These are phyloP conservation scores for Amaranthus palmeri DNA, from an alignment of 148 eudicot genomes.

Conservation along the genomic window DNA sequence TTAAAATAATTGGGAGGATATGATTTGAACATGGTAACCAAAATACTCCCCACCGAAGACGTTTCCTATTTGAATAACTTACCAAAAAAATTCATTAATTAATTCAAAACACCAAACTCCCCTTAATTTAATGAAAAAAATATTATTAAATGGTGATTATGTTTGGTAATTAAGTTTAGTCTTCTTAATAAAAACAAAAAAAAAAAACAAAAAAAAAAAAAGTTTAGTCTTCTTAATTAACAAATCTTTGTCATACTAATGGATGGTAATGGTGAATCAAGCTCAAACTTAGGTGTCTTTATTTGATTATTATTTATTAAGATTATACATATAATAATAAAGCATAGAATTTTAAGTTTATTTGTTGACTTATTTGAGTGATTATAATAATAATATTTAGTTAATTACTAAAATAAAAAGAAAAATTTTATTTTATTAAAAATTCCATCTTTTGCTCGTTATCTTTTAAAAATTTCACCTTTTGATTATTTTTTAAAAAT, in stretches of 20 bases:
- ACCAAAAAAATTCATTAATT: neutral
- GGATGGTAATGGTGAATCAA: neutral
- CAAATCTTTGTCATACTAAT: neutral
- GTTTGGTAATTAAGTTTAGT: neutral
- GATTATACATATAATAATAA: neutral
- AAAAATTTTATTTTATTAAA: too few relatives aligned
- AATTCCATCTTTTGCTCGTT: too few relatives aligned
- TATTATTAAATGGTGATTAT: neutral
- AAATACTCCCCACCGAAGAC: neutral
- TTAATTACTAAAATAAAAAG: too few relatives aligned
- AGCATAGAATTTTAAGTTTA: neutral
- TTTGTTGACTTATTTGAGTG: neutral
- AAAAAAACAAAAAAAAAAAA: too few relatives aligned
- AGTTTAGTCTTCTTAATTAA: neutral
- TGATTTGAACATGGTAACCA: slow-evolving; percentile 16
- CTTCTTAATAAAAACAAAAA: too few relatives aligned
- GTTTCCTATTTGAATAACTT: neutral
- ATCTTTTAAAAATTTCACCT: too few relatives aligned
- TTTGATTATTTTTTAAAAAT: too few relatives aligned
- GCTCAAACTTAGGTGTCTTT: neutral
- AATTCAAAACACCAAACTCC: neutral
- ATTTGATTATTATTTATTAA: neutral
- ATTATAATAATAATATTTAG: neutral
- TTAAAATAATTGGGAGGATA: neutral
- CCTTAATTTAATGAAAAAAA: slow-evolving; percentile 3